Evolutionary conservation across 805 yeast genomes (phyloP), one percentile per base, ranked within the genome.

Genomic region (Yarrowia sp.): DNA sequence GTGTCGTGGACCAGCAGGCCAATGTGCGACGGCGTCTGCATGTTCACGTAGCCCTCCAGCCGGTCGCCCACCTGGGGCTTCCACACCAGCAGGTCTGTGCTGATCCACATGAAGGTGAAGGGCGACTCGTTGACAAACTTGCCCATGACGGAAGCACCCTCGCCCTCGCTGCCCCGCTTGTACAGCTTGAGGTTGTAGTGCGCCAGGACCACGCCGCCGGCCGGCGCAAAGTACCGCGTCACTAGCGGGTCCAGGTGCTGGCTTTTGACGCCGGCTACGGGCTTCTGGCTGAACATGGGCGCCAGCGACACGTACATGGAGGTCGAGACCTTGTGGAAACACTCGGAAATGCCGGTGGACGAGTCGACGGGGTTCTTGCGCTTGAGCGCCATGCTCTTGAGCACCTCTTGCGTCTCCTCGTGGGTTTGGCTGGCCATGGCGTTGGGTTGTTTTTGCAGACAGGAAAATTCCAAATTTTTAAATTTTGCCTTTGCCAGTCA

Each of bases 11-110:
- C 80, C 66, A 94, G 80, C 64, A 94, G 78, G 64, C 97, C 98
- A 68, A 94, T 87, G 72, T 94, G 99, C 7, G 97, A 87, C 16
- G 96, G 96, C 2, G 97, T 86, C 77, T 93, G 97, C 83, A 93
- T 85, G 76, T 90, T 90, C 61, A 87, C 81, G 78, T 85, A 81
- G 12, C 99, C 99, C 73, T 92, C 96, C 18, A 94, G 75, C 1
- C 80, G 76, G 70, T 94, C 97, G 4, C 96, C 97, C n/a, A 84
- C 78, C 68, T 83, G 83, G 4, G 99, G 99, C 68, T 81, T 84
- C 98, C 99, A 94, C 53, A 91, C 82, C 62, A 90, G 78, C 51
- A 94, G 79, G 61, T 90, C 94, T 8, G 87, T 96, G 4, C 83
- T 76, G 47, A 90, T 80, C 98, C 99, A 94, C 59, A 88, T 71